These are phyloP conservation scores for Sicyos baderoa DNA, from an alignment of 306 rosid species.

Conservation along the genomic window DNA sequence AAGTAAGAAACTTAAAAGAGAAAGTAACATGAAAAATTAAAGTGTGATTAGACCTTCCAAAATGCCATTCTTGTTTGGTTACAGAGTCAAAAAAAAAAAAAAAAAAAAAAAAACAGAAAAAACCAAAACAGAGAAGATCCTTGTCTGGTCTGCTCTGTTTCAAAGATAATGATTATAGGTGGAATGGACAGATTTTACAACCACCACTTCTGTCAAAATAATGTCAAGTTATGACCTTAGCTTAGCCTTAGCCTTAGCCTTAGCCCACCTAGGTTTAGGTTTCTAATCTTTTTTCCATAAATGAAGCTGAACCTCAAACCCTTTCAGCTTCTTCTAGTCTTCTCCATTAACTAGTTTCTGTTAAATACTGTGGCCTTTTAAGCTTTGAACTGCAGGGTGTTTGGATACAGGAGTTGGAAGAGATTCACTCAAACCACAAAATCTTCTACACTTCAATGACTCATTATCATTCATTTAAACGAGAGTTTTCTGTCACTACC, in stretches of 20 bases:
- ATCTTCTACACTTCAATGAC: too few relatives aligned
- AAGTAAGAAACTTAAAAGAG: neutral
- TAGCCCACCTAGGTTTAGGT: neutral
- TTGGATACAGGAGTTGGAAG: too few relatives aligned
- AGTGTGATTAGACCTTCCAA: slow-evolving; percentile 14
- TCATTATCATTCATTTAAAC: too few relatives aligned
- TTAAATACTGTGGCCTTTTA: slow-evolving; percentile 15
- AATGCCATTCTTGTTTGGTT: slow-evolving; percentile 1
- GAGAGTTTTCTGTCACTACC: too few relatives aligned
- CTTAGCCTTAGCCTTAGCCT: too few relatives aligned
- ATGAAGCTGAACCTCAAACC: neutral
- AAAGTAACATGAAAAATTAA: slow-evolving; percentile 3
- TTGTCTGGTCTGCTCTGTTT: slow-evolving; percentile 2
- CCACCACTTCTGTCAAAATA: slow-evolving; percentile 9
- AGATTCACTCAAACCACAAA: too few relatives aligned
- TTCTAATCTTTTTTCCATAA: slow-evolving; percentile 3
- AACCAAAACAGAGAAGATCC: slow-evolving; percentile 16
- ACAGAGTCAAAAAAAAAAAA: neutral
- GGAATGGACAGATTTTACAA: slow-evolving; percentile 10
- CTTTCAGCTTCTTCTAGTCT: neutral
- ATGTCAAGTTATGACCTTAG: neutral
- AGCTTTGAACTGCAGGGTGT: too few relatives aligned
- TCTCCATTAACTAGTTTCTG: slow-evolving; percentile 2
- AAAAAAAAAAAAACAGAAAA: neutral
- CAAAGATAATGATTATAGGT: slow-evolving; percentile 17